These are phyloP conservation scores for Irpex rosettiformis DNA, from an alignment of 1,284 basidiomycete species.

Conservation along the genomic window DNA sequence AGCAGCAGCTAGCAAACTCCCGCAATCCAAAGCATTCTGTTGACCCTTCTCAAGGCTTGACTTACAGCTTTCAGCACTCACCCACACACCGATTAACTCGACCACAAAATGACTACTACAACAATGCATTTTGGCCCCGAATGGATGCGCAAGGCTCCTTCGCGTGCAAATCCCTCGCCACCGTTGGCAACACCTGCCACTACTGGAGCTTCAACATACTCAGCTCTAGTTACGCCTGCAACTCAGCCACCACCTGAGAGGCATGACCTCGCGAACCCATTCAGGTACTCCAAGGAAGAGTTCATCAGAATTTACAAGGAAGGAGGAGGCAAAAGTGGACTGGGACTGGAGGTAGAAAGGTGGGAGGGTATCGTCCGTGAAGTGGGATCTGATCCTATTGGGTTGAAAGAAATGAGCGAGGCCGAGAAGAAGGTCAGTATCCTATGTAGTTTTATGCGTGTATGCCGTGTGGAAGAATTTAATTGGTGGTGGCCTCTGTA, in stretches of 20 bases:
- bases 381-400: slow-evolving; percentile 67
- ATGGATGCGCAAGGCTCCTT: slow-evolving; percentile 74
- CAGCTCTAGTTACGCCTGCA: slow-evolving; percentile 66
- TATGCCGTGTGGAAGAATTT: not conserved
- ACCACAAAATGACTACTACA: slow-evolving; percentile 58
- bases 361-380: slow-evolving; percentile 86
- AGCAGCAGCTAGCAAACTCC: not conserved
- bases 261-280: slow-evolving; percentile 68
- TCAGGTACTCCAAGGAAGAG: slow-evolving; percentile 85
- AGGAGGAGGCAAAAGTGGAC: slow-evolving; percentile 64
- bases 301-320: slow-evolving; percentile 84
- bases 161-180: slow-evolving; percentile 57
- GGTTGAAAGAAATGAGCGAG: slow-evolving; percentile 75
- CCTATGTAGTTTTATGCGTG: not conserved
- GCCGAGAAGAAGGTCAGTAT: slow-evolving; percentile 82
- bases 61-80: not conserved
- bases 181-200: slow-evolving; percentile 42
- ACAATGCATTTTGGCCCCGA: slow-evolving; percentile 86
- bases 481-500: slow-evolving; percentile 24
- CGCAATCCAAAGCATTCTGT: slow-evolving; percentile 7
- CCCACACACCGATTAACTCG: not conserved
- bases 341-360: slow-evolving; percentile 82
- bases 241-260: slow-evolving; percentile 47
- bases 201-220: slow-evolving; percentile 69
- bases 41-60: slow-evolving; percentile 5